Conservation (phyloP, 2,329 filamentous ascomycete genomes). For the Chaetoscypha palmicola region DNA sequence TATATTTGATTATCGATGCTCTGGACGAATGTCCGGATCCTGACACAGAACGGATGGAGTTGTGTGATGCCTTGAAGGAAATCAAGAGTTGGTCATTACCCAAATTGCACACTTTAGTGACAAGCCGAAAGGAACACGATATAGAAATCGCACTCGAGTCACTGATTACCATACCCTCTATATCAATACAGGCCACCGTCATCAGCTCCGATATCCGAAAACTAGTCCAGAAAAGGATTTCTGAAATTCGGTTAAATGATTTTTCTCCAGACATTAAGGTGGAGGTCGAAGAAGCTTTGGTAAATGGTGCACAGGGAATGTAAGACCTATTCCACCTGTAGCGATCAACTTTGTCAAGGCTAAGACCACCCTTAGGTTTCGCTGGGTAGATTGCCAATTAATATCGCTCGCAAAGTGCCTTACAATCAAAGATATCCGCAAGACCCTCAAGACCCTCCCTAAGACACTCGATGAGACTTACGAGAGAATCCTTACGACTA, state of each 20-base stretch:
- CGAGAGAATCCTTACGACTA: conserved; percentile 19
- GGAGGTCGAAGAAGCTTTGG: not conserved
- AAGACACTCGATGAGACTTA: conserved; percentile 19
- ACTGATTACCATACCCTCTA: not conserved
- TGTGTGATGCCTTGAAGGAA: not conserved
- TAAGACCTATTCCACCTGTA: not conserved
- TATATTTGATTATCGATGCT: not conserved
- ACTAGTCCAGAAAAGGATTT: not conserved
- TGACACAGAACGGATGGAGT: too few species aligned
- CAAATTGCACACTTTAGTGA: not conserved
- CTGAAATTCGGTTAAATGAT: not conserved
- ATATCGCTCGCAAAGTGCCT: conserved; percentile 22
- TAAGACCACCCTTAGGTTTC: too few species aligned
- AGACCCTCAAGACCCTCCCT: conserved; percentile 14
- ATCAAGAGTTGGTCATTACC: not conserved
- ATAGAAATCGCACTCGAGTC: not conserved
- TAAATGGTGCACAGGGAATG: conserved; percentile 1
- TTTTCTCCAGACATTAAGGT: not conserved
- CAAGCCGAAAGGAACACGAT: not conserved
- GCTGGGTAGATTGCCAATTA: conserved; percentile 26
- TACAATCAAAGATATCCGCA: not conserved
- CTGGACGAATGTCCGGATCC: not conserved
- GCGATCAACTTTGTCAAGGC: not conserved
- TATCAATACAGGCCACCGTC: not conserved
- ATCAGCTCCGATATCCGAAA: not conserved